Evolutionary conservation across 345 rosid genomes (phyloP).

Genomic region (Gossypium rotundifolium): DNA sequence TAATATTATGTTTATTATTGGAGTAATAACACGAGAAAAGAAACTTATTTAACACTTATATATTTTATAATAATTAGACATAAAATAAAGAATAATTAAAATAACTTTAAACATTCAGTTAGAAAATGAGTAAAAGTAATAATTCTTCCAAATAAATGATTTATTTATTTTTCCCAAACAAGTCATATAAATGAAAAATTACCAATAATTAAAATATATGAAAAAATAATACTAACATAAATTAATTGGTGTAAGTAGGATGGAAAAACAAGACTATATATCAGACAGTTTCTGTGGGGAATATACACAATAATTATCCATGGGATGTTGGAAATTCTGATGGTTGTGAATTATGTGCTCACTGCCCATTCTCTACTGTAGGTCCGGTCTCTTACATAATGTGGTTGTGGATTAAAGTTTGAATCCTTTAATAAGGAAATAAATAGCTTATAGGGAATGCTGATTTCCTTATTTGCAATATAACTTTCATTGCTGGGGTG

Average conservation of each 20-base stretch:
- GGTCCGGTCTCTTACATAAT: neutral
- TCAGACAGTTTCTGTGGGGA: neutral
- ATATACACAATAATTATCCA: neutral
- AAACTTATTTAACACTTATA: no score
- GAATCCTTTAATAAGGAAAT: neutral
- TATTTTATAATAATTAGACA: no score
- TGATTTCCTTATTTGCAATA: neutral
- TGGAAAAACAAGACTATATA: neutral
- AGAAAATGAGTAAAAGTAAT: no score
- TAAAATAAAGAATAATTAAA: no score
- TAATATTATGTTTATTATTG: no score
- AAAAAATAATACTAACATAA: neutral
- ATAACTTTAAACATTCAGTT: no score
- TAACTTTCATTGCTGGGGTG: neutral
- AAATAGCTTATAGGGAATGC: neutral
- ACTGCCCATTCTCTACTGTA: neutral
- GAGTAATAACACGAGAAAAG: accelerated
- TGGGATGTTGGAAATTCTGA: neutral
- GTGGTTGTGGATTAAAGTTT: constrained; percentile 7
- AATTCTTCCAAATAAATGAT: no score
- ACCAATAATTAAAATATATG: no score
- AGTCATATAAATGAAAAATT: no score
- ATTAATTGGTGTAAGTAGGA: no score
- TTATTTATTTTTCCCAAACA: no score
- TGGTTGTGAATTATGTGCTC: neutral